Evolutionary conservation across 805 yeast species (phyloP).

Genomic region (Geotrichum ghanense): DNA sequence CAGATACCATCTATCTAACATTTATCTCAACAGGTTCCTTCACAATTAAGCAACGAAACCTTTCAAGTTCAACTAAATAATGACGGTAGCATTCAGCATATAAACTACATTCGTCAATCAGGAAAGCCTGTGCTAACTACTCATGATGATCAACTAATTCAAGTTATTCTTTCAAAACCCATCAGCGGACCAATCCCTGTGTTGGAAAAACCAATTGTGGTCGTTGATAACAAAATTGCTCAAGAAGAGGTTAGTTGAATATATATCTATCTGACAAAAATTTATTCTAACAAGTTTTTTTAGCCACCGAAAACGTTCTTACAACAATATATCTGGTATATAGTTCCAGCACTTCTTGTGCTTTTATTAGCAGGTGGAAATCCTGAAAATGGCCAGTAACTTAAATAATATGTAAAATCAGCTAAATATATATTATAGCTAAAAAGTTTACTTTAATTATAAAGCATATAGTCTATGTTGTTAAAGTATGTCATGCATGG

Average conservation of each 20-base stretch:
- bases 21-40: slow-evolving; percentile 4
- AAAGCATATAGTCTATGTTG: too few species aligned
- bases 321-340: slow-evolving; percentile 22
- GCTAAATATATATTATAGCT: too few species aligned
- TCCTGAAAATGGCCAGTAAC: slow-evolving; percentile 2
- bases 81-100: neutral
- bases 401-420: too few species aligned
- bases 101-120: neutral
- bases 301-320: slow-evolving; percentile 17
- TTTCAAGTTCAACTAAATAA: slow-evolving; percentile 3
- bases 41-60: slow-evolving; percentile 2
- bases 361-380: slow-evolving; percentile 15
- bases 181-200: slow-evolving; percentile 14
- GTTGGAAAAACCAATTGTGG: slow-evolving; percentile 14
- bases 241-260: slow-evolving; percentile 12
- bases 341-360: slow-evolving; percentile 17
- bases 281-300: neutral
- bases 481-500: too few species aligned
- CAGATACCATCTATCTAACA: neutral
- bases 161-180: neutral
- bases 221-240: slow-evolving; percentile 19
- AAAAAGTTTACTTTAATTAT: too few species aligned
- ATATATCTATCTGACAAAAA: neutral
- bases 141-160: slow-evolving; percentile 1
- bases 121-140: slow-evolving; percentile 1